A percentile compares a stretch with the other conserved stretches of the same genome.
Conservation (phyloP, 495 filamentous ascomycete genomes). For the Barbatosphaeria neglecta region DNA sequence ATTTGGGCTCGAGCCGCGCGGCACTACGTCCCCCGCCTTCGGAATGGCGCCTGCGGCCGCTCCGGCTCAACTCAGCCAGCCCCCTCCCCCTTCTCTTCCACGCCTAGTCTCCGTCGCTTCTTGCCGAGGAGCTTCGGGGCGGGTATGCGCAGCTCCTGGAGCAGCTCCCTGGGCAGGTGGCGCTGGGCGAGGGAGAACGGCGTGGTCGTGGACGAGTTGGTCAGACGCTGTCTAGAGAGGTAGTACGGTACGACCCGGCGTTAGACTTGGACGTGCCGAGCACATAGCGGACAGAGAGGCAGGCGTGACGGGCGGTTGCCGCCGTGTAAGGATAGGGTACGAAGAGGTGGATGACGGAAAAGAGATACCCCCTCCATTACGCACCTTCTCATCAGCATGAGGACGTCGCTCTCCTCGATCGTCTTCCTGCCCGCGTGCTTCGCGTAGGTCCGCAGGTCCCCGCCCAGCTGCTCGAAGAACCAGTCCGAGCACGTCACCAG, state of each 20-base stretch:
- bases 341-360: conserved; percentile 14
- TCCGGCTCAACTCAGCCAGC: no score
- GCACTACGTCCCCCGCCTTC: no score
- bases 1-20: no score
- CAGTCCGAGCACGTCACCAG: conserved; percentile 72
- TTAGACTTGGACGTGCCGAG: no score
- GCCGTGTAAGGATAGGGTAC: conserved; percentile 4
- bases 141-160: conserved; percentile 70
- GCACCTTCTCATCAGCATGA: conserved; percentile 71
- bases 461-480: conserved; percentile 79
- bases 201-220: conserved; percentile 55
- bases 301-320: no score
- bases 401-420: conserved; percentile 75
- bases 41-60: no score
- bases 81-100: conserved; percentile 8
- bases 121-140: conserved; percentile 28
- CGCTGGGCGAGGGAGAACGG: conserved; percentile 74
- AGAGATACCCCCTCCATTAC: conserved; percentile 21
- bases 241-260: no score
- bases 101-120: conserved; percentile 2
- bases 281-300: no score
- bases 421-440: conserved; percentile 72
- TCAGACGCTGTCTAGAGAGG: no score
- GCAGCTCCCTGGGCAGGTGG: conserved; percentile 68
- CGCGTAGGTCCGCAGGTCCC: conserved; percentile 68